A percentile compares a stretch with the other conserved stretches of the same genome.
Evolutionary conservation across 2,329 filamentous ascomycete genomes (phyloP).

Genomic region (Monosporascus sp.): DNA sequence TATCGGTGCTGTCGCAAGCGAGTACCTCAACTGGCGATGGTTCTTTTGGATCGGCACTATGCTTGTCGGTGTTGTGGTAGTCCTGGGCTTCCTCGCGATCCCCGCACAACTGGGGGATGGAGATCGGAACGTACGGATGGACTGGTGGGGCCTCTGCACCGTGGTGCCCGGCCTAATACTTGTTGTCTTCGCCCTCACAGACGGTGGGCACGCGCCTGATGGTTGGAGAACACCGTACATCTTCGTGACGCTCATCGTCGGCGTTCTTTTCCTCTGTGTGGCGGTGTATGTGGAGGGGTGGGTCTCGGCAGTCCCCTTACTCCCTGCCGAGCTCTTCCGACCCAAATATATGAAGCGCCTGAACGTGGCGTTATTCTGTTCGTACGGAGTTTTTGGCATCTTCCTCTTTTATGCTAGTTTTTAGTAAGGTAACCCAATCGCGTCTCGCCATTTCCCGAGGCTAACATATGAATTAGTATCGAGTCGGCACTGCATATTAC

Average conservation of each 20-base stretch:
- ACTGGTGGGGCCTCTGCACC: conserved; percentile 59
- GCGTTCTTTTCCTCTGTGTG: conserved; percentile 51
- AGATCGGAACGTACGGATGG: conserved; percentile 51
- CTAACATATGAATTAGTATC: conserved; percentile 38
- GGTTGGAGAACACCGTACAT: conserved; percentile 74
- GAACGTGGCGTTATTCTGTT: conserved; percentile 54
- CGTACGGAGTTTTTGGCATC: conserved; percentile 64
- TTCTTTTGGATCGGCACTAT: conserved; percentile 63
- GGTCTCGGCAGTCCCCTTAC: conserved; percentile 61
- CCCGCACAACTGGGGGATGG: conserved; percentile 22
- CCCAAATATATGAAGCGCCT: conserved; percentile 65
- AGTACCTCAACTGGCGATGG: conserved; percentile 57
- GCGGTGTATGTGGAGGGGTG: conserved; percentile 70
- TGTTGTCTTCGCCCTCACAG: conserved; percentile 70
- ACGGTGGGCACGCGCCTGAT: conserved; percentile 61
- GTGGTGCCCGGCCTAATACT: conserved; percentile 63
- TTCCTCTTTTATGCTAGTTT: conserved; percentile 63
- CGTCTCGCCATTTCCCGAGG: not conserved
- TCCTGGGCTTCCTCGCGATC: conserved; percentile 21
- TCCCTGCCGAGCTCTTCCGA: conserved; percentile 65
- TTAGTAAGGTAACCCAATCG: conserved; percentile 20
- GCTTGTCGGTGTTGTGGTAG: conserved; percentile 17
- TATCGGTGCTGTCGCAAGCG: conserved; percentile 55
- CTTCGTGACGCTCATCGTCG: conserved; percentile 57
- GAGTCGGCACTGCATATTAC: conserved; percentile 52